Evolutionary conservation across 352 stramenopile genomes (phyloP).

Genomic region (Pythium aristosporum): DNA sequence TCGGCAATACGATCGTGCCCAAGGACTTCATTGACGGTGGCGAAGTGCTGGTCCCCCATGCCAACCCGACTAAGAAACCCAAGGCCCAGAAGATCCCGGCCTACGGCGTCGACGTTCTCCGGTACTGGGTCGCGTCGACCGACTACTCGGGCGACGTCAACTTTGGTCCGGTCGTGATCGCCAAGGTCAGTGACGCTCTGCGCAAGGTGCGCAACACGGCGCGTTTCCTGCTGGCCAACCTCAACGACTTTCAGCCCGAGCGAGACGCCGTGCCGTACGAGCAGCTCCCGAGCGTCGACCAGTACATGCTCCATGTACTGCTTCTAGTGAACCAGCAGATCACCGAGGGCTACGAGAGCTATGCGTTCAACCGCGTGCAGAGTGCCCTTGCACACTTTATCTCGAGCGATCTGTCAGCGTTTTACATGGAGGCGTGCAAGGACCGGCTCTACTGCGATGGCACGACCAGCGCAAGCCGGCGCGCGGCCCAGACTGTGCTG

Average conservation of each 20-base stretch:
- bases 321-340: slow-evolving; percentile 80
- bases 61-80: slow-evolving; percentile 52
- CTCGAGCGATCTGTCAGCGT: slow-evolving; percentile 94
- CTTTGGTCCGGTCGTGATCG: slow-evolving; percentile 91
- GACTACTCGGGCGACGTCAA: slow-evolving; percentile 97
- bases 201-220: slow-evolving; percentile 95
- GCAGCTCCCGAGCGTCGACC: slow-evolving; percentile 90
- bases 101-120: slow-evolving; percentile 96
- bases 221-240: slow-evolving; percentile 96
- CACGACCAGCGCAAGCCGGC: slow-evolving; percentile 74
- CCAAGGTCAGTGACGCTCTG: slow-evolving; percentile 76
- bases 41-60: slow-evolving; percentile 59
- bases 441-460: slow-evolving; percentile 96
- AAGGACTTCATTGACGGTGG: slow-evolving; percentile 94
- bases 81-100: slow-evolving; percentile 77
- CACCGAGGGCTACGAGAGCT: slow-evolving; percentile 79
- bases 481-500: slow-evolving; percentile 87
- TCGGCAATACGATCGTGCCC: slow-evolving; percentile 96
- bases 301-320: slow-evolving; percentile 95
- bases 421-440: slow-evolving; percentile 98
- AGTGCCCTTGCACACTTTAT: slow-evolving; percentile 93
- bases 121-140: slow-evolving; percentile 97
- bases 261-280: slow-evolving; percentile 85
- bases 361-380: slow-evolving; percentile 91
- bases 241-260: slow-evolving; percentile 92